Percentiles rank a stretch among this genome's conserved stretches.
phyloP scores from a whole-genome alignment of 2,329 filamentous ascomycete genomes.

The Trichoderma atroviride region DNA sequence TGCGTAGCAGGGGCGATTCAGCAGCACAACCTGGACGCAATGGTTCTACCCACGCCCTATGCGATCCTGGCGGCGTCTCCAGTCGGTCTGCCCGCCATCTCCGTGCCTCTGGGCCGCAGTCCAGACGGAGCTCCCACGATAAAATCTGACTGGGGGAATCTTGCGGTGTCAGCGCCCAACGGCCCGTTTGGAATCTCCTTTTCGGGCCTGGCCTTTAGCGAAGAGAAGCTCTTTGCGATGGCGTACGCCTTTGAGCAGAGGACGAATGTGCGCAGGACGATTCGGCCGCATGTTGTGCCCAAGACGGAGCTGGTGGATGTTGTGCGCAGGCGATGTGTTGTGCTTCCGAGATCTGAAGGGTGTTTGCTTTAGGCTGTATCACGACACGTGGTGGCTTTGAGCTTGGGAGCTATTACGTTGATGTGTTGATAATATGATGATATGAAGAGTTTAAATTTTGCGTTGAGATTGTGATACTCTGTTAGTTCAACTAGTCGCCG shows the following conservation, averaged over 20 bases:
- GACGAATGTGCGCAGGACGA: slow-evolving; percentile 40
- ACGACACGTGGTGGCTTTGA: not conserved
- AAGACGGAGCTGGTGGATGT: not conserved
- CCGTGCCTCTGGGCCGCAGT: slow-evolving; percentile 4
- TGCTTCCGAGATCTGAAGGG: not conserved
- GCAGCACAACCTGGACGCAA: not conserved
- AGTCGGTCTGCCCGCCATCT: not conserved
- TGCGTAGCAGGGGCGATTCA: slow-evolving; percentile 9
- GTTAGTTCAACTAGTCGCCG: not conserved
- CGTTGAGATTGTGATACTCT: not conserved
- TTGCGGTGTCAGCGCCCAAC: slow-evolving; percentile 57
- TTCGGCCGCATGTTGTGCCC: slow-evolving; percentile 34
- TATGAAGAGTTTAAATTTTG: not conserved
- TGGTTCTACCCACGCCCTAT: not conserved
- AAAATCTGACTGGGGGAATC: slow-evolving; percentile 54
- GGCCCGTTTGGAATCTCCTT: slow-evolving; percentile 66
- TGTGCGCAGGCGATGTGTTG: slow-evolving; percentile 9
- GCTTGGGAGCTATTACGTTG: not conserved
- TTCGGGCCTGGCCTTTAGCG: slow-evolving; percentile 61
- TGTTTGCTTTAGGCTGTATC: not conserved
- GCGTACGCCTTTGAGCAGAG: slow-evolving; percentile 71
- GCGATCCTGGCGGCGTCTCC: not conserved
- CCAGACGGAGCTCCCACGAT: not conserved
- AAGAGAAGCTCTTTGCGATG: slow-evolving; percentile 63
- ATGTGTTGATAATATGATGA: not conserved